Conservation (phyloP, 2,329 filamentous ascomycete species). For the Colletotrichum tropicale region DNA sequence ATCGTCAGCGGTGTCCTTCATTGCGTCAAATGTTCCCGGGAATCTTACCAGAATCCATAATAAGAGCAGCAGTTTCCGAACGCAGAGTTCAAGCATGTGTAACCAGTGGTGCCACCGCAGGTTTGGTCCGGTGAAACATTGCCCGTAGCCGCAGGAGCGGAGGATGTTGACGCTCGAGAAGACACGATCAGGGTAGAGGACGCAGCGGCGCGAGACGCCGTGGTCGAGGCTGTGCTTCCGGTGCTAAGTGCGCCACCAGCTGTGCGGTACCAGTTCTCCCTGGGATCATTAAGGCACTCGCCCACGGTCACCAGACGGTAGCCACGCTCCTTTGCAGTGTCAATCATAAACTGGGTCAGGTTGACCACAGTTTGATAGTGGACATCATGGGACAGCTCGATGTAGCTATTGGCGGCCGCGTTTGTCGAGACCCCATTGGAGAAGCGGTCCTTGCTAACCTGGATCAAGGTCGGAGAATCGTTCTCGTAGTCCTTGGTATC, state of each 20-base stretch:
- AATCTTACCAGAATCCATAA: slow-evolving; percentile 43
- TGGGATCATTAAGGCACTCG: slow-evolving; percentile 59
- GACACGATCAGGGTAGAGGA: background rate
- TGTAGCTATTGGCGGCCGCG: slow-evolving; percentile 37
- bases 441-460: slow-evolving; percentile 48
- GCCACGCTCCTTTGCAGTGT: slow-evolving; percentile 42
- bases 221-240: background rate
- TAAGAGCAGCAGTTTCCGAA: slow-evolving; percentile 45
- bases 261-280: slow-evolving; percentile 56
- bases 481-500: slow-evolving; percentile 69
- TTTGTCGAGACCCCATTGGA: slow-evolving; percentile 33
- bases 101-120: slow-evolving; percentile 38
- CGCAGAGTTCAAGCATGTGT: slow-evolving; percentile 38
- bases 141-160: slow-evolving; percentile 9
- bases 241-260: slow-evolving; percentile 21
- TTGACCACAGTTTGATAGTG: slow-evolving; percentile 36
- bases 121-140: slow-evolving; percentile 36
- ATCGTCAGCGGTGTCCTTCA: slow-evolving; percentile 3
- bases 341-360: slow-evolving; percentile 45
- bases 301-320: slow-evolving; percentile 58
- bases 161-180: background rate
- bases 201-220: background rate
- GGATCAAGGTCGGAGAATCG: slow-evolving; percentile 47
- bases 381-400: slow-evolving; percentile 50
- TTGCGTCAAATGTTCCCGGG: background rate